These are phyloP conservation scores for Taphrina betulina DNA, from an alignment of 1,139 yeast species.

Conservation along the genomic window DNA sequence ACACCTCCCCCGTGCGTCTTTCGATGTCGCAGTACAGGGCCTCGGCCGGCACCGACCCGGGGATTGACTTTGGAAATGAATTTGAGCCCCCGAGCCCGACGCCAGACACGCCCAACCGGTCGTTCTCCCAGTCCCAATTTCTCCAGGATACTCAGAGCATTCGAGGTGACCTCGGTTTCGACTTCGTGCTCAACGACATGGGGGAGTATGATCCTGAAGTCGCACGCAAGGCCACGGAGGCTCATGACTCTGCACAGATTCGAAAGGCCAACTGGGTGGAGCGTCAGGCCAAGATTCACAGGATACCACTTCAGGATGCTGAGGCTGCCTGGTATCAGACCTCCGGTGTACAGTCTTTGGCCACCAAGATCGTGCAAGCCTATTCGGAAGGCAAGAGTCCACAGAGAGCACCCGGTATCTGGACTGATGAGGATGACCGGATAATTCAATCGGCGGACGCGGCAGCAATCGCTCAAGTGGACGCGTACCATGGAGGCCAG, in stretches of 20 bases:
- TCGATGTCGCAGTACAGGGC: slow-evolving; percentile 3
- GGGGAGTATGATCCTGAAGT: slow-evolving; percentile 9
- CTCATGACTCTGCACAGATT: background rate
- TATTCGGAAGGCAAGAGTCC: slow-evolving; percentile 14
- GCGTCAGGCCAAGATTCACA: slow-evolving; percentile 8
- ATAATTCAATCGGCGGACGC: background rate
- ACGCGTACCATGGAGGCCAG: slow-evolving; percentile 4
- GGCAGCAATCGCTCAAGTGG: slow-evolving; percentile 8
- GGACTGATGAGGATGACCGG: slow-evolving; percentile 32
- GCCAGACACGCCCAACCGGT: background rate
- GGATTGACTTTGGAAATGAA: background rate
- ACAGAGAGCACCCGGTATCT: slow-evolving; percentile 25
- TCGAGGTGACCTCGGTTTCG: slow-evolving; percentile 12
- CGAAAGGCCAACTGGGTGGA: slow-evolving; percentile 13
- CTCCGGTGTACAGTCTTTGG: slow-evolving; percentile 28
- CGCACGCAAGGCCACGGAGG: background rate
- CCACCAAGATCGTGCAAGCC: slow-evolving; percentile 30
- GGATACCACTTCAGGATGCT: slow-evolving; percentile 24
- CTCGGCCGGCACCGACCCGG: background rate
- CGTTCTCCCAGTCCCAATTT: slow-evolving; percentile 12
- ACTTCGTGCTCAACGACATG: slow-evolving; percentile 7
- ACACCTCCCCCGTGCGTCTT: slow-evolving; percentile 1
- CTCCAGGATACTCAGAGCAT: slow-evolving; percentile 20
- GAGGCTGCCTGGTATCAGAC: slow-evolving; percentile 26
- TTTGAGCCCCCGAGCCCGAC: slow-evolving; percentile 11